Percentiles rank a stretch among this genome's conserved stretches.
Evolutionary conservation across 1,284 basidiomycete genomes (phyloP).

Genomic region (Cystobasidiaceae sp.): DNA sequence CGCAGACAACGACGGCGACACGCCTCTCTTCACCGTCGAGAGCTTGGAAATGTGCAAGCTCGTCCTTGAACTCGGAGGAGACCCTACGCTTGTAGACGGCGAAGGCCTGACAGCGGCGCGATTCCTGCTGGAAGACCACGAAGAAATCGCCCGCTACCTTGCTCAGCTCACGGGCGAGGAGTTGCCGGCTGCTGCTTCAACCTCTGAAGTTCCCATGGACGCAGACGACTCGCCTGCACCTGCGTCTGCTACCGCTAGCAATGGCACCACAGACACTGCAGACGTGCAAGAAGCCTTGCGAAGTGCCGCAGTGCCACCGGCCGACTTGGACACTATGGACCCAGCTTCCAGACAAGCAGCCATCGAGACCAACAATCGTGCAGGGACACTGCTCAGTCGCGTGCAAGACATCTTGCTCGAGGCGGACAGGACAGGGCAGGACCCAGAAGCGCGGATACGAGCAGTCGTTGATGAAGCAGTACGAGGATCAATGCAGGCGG

Average conservation of each 20-base stretch:
- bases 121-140: conserved; percentile 69
- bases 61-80: conserved; percentile 75
- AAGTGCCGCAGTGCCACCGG: background rate
- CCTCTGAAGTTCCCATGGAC: background rate
- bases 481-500: conserved; percentile 4
- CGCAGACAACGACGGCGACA: conserved; percentile 79
- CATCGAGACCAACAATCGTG: conserved; percentile 23
- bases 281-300: background rate
- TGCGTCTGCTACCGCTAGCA: background rate
- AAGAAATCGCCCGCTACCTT: conserved; percentile 67
- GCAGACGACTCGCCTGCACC: conserved; percentile 1
- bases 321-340: conserved; percentile 6
- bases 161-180: conserved; percentile 50
- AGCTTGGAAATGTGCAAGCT: conserved; percentile 67
- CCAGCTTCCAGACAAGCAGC: conserved; percentile 19
- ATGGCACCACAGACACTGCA: background rate
- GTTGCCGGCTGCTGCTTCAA: conserved; percentile 8
- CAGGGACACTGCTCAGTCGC: conserved; percentile 5
- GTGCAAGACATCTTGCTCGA: conserved; percentile 19
- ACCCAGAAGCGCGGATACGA: conserved; percentile 23
- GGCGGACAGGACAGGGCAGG: conserved; percentile 23
- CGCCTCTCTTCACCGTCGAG: conserved; percentile 86
- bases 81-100: conserved; percentile 44
- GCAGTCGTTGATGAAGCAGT: conserved; percentile 25
- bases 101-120: conserved; percentile 53